Percentiles rank a stretch among this genome's conserved stretches.
Evolutionary conservation across 768 basidiomycete genomes (phyloP).

Genomic region (Boletales sp.): DNA sequence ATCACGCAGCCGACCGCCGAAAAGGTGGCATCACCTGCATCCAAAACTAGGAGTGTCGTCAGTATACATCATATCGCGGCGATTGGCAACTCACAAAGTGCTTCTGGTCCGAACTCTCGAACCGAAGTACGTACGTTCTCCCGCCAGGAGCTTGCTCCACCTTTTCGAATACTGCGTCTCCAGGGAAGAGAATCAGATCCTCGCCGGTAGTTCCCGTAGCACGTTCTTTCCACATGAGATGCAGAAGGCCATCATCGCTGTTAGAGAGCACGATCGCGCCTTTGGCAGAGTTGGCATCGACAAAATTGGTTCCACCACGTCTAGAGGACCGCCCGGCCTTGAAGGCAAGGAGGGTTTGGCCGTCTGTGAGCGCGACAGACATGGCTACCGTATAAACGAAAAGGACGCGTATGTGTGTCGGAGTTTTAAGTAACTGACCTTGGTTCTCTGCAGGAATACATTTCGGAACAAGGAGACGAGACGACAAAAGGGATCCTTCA

Average conservation of each 20-base stretch:
- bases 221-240: constrained; percentile 79
- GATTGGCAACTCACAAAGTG: constrained; percentile 71
- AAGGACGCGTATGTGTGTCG: constrained; percentile 17
- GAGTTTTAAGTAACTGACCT: constrained; percentile 16
- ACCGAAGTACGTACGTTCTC: constrained; percentile 84
- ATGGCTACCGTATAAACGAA: constrained; percentile 6
- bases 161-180: constrained; percentile 78
- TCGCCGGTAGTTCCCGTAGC: constrained; percentile 58
- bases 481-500: too few species aligned
- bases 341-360: constrained; percentile 41
- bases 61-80: neutral
- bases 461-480: too few species aligned
- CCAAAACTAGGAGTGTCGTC: constrained; percentile 62
- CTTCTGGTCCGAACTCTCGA: constrained; percentile 83
- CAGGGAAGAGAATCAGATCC: constrained; percentile 85
- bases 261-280: constrained; percentile 68
- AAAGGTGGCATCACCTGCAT: constrained; percentile 57
- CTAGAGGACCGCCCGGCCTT: constrained; percentile 76
- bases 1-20: neutral
- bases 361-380: constrained; percentile 27
- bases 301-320: constrained; percentile 59
- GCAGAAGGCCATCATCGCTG: constrained; percentile 73
- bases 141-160: constrained; percentile 64
- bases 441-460: too few species aligned
- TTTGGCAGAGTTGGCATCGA: constrained; percentile 67